Percentiles rank a stretch among this genome's conserved stretches.
Conservation (phyloP, 192 early-diverging fungal genomes). For the Funneliformis geosporum region DNA sequence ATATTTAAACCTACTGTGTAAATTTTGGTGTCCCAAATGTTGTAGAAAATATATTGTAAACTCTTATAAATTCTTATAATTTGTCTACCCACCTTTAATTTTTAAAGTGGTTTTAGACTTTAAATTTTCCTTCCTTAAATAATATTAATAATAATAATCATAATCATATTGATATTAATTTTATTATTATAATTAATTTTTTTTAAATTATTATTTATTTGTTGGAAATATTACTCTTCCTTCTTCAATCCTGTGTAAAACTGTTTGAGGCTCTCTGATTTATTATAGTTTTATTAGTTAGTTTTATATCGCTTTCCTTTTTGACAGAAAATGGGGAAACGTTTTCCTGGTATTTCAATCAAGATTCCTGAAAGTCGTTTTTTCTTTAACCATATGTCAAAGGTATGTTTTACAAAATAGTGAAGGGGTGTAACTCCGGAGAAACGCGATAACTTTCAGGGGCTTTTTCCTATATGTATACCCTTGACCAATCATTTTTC, state of each 20-base stretch:
- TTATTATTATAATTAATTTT: too few species aligned
- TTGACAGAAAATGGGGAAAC: conserved; percentile 12
- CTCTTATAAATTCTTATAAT: neutral
- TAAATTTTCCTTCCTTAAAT: neutral
- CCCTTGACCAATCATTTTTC: neutral
- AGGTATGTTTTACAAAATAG: conserved; percentile 10
- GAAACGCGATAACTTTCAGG: neutral
- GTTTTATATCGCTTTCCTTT: neutral
- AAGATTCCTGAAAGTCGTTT: conserved; percentile 10
- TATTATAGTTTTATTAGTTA: neutral
- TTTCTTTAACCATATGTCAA: conserved; percentile 10
- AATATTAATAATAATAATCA: neutral
- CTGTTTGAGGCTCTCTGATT: neutral
- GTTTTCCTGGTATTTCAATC: conserved; percentile 11
- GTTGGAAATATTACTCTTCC: neutral
- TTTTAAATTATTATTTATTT: too few species aligned
- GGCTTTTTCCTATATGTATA: neutral
- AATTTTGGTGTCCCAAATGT: neutral
- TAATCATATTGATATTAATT: too few species aligned
- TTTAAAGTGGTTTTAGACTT: neutral
- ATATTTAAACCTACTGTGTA: neutral
- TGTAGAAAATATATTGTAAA: neutral
- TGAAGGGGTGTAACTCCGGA: neutral
- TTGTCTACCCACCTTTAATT: neutral
- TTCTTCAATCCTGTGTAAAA: neutral